Conservation (phyloP, 805 yeast species). For the Metschnikowia lachancei region DNA sequence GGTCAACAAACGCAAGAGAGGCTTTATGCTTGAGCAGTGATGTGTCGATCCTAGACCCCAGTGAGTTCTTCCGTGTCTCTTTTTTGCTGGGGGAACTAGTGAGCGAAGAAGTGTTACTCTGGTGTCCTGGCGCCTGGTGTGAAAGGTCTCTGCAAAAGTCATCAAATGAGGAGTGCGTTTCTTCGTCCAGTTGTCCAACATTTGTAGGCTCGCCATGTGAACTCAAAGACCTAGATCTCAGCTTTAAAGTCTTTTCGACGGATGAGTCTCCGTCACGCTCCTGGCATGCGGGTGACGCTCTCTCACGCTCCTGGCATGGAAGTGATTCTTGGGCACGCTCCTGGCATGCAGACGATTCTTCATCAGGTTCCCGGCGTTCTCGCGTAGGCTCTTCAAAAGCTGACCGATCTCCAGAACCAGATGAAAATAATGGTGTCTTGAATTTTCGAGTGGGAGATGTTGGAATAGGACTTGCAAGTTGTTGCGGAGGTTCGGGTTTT, state of each 20-base stretch:
- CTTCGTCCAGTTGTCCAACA: not conserved
- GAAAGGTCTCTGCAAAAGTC: slow-evolving; percentile 4
- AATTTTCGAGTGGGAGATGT: not conserved
- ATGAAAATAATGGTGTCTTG: not conserved
- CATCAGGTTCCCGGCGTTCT: no score
- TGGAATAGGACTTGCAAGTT: not conserved
- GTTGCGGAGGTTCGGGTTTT: not conserved
- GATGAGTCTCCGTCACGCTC: no score
- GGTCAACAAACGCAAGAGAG: slow-evolving; percentile 26
- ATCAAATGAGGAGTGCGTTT: slow-evolving; percentile 2
- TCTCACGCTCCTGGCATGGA: no score
- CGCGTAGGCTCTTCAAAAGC: no score
- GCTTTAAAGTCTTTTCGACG: not conserved
- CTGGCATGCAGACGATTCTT: no score
- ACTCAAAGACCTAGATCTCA: not conserved
- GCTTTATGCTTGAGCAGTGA: slow-evolving; percentile 9
- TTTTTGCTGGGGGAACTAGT: slow-evolving; percentile 1
- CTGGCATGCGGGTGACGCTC: no score
- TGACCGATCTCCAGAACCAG: not conserved
- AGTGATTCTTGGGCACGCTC: no score
- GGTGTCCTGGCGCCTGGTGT: not conserved
- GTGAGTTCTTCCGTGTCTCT: not conserved
- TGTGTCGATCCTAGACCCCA: not conserved
- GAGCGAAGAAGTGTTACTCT: slow-evolving; percentile 1
- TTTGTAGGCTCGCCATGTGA: no score